A percentile compares a stretch with the other conserved stretches of the same genome.
Evolutionary conservation across 345 rosid species (phyloP).

Genomic region (Brassica cretica): DNA sequence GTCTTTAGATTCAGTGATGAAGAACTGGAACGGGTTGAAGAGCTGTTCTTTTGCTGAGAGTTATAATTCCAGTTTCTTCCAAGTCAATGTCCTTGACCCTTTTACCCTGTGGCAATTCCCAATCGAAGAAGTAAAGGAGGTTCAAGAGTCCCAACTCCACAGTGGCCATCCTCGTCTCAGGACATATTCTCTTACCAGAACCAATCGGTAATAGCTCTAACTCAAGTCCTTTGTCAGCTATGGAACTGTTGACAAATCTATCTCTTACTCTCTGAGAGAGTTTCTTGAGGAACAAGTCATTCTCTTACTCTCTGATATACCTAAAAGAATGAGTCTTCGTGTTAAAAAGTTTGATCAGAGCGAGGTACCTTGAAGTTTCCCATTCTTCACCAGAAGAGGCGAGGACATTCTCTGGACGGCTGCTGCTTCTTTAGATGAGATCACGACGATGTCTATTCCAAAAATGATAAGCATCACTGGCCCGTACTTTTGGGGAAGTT

Average conservation of each 20-base stretch:
- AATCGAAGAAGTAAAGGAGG: background rate
- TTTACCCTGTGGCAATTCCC: background rate
- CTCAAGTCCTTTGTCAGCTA: constrained; percentile 53
- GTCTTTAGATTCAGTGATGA: background rate
- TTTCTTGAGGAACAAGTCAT: background rate
- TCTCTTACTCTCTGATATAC: background rate
- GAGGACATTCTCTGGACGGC: background rate
- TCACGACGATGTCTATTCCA: background rate
- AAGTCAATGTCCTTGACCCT: constrained; percentile 33
- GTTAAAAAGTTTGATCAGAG: background rate
- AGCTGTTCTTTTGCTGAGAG: constrained; percentile 34
- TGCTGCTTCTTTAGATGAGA: background rate
- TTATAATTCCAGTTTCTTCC: constrained; percentile 22
- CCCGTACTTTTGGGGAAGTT: background rate
- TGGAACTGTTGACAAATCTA: constrained; percentile 40
- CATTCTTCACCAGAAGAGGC: background rate
- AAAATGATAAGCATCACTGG: background rate
- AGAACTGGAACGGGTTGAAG: constrained; percentile 25
- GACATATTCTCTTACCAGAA: constrained; percentile 6
- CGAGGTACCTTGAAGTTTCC: background rate
- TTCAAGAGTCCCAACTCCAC: background rate
- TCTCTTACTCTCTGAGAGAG: constrained; percentile 21
- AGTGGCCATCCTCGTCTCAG: background rate
- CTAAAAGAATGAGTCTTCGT: background rate
- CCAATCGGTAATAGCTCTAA: constrained; percentile 47